Evolutionary conservation across 2,329 filamentous ascomycete genomes (phyloP).

Genomic region (Arthroderma sp.): DNA sequence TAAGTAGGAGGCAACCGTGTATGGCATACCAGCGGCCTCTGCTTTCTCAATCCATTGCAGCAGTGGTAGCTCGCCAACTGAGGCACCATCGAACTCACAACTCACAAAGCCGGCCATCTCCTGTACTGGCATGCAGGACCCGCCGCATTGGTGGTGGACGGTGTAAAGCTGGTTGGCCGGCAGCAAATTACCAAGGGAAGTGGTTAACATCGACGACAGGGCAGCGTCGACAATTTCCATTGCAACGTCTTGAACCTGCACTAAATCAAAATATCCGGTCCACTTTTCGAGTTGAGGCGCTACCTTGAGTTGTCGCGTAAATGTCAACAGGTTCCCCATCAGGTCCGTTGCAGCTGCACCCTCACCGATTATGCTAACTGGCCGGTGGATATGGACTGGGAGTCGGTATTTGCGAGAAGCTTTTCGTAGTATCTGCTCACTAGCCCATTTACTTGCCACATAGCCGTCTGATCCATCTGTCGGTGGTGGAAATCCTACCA

Average conservation of each 20-base stretch:
- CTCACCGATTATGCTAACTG: constrained; percentile 6
- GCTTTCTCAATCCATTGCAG: background rate
- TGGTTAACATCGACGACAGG: background rate
- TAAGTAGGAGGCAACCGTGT: background rate
- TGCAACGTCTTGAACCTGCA: constrained; percentile 6
- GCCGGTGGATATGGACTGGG: constrained; percentile 2
- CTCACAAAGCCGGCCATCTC: background rate
- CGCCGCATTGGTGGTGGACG: background rate
- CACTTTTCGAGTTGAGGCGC: constrained; percentile 4
- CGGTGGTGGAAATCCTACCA: constrained; percentile 2
- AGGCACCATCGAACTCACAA: background rate
- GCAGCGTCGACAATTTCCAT: constrained; percentile 2
- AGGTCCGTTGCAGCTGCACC: constrained; percentile 6
- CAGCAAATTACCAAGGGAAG: no score
- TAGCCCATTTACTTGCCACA: constrained; percentile 26
- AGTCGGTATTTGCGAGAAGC: constrained; percentile 1
- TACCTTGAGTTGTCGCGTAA: constrained; percentile 4
- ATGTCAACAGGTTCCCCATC: constrained; percentile 7
- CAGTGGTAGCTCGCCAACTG: background rate
- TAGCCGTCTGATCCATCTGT: constrained; percentile 24
- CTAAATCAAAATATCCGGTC: constrained; percentile 7
- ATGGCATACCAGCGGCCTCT: background rate
- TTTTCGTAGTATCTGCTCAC: constrained; percentile 21
- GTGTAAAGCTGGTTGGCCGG: background rate
- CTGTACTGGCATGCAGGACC: background rate